These are phyloP conservation scores for Phytophthora pini DNA, from an alignment of 352 stramenopile species.

Conservation along the genomic window DNA sequence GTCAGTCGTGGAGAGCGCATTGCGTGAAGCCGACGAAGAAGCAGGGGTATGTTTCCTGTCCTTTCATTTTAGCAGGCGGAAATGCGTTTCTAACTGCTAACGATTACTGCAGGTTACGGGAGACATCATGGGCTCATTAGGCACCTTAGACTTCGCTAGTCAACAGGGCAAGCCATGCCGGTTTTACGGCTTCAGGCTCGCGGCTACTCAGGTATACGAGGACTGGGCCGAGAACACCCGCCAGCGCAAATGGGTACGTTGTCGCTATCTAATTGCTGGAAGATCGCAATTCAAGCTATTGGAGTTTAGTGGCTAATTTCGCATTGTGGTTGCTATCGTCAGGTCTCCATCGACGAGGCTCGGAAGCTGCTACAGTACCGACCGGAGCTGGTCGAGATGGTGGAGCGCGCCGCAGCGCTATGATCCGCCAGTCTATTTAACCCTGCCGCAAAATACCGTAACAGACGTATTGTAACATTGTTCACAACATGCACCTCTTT, in stretches of 20 bases:
- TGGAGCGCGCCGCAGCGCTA: slow-evolving; percentile 33
- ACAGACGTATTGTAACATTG: slow-evolving; percentile 7
- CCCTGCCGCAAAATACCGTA: slow-evolving; percentile 1
- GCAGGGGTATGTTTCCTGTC: slow-evolving; percentile 65
- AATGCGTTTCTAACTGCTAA: slow-evolving; percentile 2
- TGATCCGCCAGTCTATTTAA: slow-evolving; percentile 20
- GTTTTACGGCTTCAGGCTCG: slow-evolving; percentile 57
- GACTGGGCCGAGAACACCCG: slow-evolving; percentile 68
- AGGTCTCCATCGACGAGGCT: slow-evolving; percentile 46
- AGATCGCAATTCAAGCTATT: neutral
- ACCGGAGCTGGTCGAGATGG: slow-evolving; percentile 54
- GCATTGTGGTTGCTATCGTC: neutral
- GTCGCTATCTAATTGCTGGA: neutral
- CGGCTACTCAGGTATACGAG: slow-evolving; percentile 45
- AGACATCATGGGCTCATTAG: slow-evolving; percentile 46
- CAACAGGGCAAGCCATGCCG: slow-evolving; percentile 54
- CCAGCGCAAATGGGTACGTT: slow-evolving; percentile 59
- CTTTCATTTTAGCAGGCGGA: slow-evolving; percentile 4
- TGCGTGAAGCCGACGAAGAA: slow-evolving; percentile 95
- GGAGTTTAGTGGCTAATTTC: too few relatives aligned
- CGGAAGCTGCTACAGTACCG: slow-evolving; percentile 37
- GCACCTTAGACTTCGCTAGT: slow-evolving; percentile 55
- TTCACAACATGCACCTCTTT: slow-evolving; percentile 5
- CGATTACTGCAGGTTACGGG: slow-evolving; percentile 44
- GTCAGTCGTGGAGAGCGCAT: slow-evolving; percentile 88